Conservation (phyloP, 306 rosid species). For the Quercus bicolor region DNA sequence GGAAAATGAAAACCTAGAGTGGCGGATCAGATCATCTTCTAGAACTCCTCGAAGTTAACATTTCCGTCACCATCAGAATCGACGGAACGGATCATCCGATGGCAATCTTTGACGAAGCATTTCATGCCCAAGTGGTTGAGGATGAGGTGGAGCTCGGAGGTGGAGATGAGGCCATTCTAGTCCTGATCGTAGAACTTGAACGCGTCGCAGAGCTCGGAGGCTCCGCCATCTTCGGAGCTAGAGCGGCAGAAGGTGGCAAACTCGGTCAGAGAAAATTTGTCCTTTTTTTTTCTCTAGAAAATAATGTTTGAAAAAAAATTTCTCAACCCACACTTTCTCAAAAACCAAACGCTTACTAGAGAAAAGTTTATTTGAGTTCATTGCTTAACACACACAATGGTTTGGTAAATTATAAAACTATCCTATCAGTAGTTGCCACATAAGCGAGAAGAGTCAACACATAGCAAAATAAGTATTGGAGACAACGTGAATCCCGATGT, state of each 20-base stretch:
- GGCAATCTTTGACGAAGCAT: conserved; percentile 59
- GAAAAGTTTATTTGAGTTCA: too few species aligned
- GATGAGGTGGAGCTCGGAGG: conserved; percentile 57
- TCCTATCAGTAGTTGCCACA: too few species aligned
- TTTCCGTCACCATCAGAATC: conserved; percentile 82
- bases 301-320: too few species aligned
- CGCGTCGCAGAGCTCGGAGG: conserved; percentile 66
- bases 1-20: neutral
- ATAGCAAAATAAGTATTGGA: too few species aligned
- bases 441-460: too few species aligned
- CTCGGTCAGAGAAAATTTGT: conserved; percentile 21
- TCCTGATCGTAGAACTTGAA: conserved; percentile 82
- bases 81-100: conserved; percentile 64
- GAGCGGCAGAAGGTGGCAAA: conserved; percentile 65
- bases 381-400: too few species aligned
- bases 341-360: too few species aligned
- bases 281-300: too few species aligned
- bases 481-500: too few species aligned
- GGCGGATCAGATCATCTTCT: conserved; percentile 60
- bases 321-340: too few species aligned
- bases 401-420: too few species aligned
- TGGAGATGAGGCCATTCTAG: conserved; percentile 74
- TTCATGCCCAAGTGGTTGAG: conserved; percentile 62
- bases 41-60: conserved; percentile 79
- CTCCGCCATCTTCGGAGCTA: conserved; percentile 39